Evolutionary conservation across 2,329 filamentous ascomycete species (phyloP).

Genomic region (Coniochaeta ligniaria): DNA sequence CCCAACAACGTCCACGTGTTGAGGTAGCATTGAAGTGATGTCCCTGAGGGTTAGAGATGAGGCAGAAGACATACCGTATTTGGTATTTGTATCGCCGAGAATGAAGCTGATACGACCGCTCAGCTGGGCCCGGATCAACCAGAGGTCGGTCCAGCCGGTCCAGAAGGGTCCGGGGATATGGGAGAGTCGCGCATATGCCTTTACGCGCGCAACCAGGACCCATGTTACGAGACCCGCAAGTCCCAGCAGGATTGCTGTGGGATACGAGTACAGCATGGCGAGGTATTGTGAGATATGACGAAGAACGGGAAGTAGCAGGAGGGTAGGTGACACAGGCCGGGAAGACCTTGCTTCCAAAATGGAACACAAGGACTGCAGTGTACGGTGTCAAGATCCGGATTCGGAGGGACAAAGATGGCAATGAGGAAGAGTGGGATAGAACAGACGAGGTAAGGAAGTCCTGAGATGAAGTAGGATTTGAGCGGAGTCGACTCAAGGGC

Average conservation of each 20-base stretch:
- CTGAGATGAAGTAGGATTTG: not conserved
- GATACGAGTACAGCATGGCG: not conserved
- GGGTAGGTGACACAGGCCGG: not conserved
- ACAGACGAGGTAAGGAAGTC: not conserved
- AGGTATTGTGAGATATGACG: not conserved
- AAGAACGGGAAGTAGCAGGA: not conserved
- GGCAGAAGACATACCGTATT: constrained; percentile 12
- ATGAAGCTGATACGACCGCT: constrained; percentile 16
- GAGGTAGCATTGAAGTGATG: not conserved
- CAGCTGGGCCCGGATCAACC: constrained; percentile 20
- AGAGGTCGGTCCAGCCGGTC: constrained; percentile 20
- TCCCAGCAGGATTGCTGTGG: constrained; percentile 1
- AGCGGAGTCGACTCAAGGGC: not conserved
- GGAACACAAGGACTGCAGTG: not conserved
- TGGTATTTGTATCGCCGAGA: constrained; percentile 12
- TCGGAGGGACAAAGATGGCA: not conserved
- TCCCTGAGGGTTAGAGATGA: not conserved
- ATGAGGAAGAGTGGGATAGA: not conserved
- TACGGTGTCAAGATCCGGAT: not conserved
- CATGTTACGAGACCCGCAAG: not conserved
- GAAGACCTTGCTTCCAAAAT: not conserved
- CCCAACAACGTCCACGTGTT: not conserved
- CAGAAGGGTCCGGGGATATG: constrained; percentile 20
- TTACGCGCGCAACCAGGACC: constrained; percentile 5
- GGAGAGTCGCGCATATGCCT: constrained; percentile 10